Conservation (phyloP, 805 yeast species). For the Yarrowia divulgata region DNA sequence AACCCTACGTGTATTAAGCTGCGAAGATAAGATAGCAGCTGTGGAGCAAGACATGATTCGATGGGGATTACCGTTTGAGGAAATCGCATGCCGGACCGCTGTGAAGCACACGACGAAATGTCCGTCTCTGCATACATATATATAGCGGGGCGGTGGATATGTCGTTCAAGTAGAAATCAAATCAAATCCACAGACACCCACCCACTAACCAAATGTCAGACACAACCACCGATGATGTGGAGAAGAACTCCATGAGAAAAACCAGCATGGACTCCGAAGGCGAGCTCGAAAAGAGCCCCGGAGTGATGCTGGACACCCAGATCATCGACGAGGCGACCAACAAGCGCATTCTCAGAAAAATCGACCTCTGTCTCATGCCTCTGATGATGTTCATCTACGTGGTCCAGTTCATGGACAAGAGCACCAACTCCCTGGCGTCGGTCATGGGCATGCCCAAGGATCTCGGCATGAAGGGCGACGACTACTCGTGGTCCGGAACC, state of each 20-base stretch:
- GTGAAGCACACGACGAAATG: neutral
- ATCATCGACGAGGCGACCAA: slow-evolving; percentile 25
- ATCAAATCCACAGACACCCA: neutral
- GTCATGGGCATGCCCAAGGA: slow-evolving; percentile 60
- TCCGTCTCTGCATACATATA: neutral
- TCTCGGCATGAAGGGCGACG: slow-evolving; percentile 55
- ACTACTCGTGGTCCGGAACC: slow-evolving; percentile 61
- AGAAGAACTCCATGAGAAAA: neutral
- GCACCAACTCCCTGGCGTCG: slow-evolving; percentile 60
- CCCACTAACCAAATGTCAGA: neutral
- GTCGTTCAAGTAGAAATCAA: too few species aligned
- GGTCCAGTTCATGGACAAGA: slow-evolving; percentile 68
- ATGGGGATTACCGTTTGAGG: slow-evolving; percentile 20
- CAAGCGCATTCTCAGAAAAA: slow-evolving; percentile 54
- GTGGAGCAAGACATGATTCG: slow-evolving; percentile 34
- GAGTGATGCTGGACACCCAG: neutral
- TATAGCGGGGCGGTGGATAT: neutral
- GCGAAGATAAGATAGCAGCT: slow-evolving; percentile 24
- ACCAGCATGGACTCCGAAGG: neutral
- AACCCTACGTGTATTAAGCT: slow-evolving; percentile 2
- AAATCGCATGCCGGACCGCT: slow-evolving; percentile 9
- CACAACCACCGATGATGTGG: neutral
- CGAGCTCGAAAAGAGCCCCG: neutral
- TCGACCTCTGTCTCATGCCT: slow-evolving; percentile 61
- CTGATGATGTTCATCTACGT: slow-evolving; percentile 59